Evolutionary conservation across 352 stramenopile genomes (phyloP), one percentile per base, ranked within the genome.

Genomic region (Peronospora belbahrii): DNA sequence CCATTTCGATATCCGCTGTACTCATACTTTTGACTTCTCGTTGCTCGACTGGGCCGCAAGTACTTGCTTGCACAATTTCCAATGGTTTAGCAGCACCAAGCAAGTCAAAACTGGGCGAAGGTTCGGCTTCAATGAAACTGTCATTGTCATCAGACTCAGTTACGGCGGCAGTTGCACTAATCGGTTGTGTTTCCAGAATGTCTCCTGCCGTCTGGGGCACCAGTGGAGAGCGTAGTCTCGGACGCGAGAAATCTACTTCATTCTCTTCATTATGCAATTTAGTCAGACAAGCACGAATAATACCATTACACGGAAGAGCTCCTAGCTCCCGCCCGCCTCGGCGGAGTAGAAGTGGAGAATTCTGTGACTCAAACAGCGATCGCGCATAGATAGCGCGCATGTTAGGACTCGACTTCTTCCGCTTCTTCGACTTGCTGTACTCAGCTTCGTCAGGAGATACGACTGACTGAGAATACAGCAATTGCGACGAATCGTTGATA

Each of bases 331-430:
- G 52, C 9, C 60, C 68, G 3, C 74, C 61, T 52, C 65, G 66
- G 13, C 51, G 46, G 4, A 63, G 42, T 8, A 69, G 6, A 33
- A 65, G 27, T n/a, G 56, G 56, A 23, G 60, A 62, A 32, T 18
- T 56, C 24, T 69, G 76, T 10, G 79, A 87, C 17, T 87, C 74
- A n/a, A 80, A 59, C 15, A 91, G 36, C 2, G 79, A 82, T 0
- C 61, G 61, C 7, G 76, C 74, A 48, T 91, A 91, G 36, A 91
- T 87, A 18, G 79, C 76, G 3, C 76, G 76, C 78, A 89, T 89
- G 19, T 85, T 59, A 1, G 55, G 37, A 67, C 69, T 34, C 35
- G 53, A 31, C 56, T 73, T 46, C 33, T 61, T 63, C 41, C 50
- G 35, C 51, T 64, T 51, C 20, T 43, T 48, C 17, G 31, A 40